Conservation (phyloP, 352 stramenopile genomes). For the Albugo candida region DNA sequence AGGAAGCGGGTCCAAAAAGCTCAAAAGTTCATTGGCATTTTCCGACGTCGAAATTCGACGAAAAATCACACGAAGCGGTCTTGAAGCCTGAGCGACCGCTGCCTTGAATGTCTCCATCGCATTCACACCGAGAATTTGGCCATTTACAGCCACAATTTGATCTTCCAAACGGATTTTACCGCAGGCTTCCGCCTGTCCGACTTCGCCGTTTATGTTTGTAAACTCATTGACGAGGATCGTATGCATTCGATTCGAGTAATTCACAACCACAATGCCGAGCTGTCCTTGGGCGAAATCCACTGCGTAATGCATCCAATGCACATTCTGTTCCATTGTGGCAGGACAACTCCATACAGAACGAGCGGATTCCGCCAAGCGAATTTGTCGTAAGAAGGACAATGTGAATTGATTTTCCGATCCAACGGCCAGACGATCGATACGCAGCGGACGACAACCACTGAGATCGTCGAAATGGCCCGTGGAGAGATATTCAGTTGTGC, state of each 20-base stretch:
- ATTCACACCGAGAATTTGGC: constrained; percentile 31
- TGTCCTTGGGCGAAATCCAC: constrained; percentile 46
- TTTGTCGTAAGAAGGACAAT: constrained; percentile 46
- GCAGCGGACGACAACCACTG: constrained; percentile 28
- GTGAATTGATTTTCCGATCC: no score
- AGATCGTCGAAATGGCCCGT: constrained; percentile 36
- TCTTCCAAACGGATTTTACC: constrained; percentile 54
- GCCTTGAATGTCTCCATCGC: constrained; percentile 71
- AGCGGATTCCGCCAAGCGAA: constrained; percentile 42
- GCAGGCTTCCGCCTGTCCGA: constrained; percentile 51
- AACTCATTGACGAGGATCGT: constrained; percentile 70
- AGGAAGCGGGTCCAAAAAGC: no score
- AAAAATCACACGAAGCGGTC: constrained; percentile 55
- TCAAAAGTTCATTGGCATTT: no score
- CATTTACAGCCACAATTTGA: constrained; percentile 64
- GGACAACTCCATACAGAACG: constrained; percentile 12
- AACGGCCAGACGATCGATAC: constrained; percentile 36
- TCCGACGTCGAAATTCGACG: constrained; percentile 8
- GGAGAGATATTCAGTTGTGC: constrained; percentile 34
- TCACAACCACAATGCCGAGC: constrained; percentile 57
- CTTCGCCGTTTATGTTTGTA: constrained; percentile 36
- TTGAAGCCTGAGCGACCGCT: constrained; percentile 29
- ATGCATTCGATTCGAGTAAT: constrained; percentile 36
- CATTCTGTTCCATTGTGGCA: background rate
- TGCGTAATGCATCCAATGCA: background rate